Evolutionary conservation across 495 filamentous ascomycete species (phyloP).

Genomic region (Hypoxylon perforatum): DNA sequence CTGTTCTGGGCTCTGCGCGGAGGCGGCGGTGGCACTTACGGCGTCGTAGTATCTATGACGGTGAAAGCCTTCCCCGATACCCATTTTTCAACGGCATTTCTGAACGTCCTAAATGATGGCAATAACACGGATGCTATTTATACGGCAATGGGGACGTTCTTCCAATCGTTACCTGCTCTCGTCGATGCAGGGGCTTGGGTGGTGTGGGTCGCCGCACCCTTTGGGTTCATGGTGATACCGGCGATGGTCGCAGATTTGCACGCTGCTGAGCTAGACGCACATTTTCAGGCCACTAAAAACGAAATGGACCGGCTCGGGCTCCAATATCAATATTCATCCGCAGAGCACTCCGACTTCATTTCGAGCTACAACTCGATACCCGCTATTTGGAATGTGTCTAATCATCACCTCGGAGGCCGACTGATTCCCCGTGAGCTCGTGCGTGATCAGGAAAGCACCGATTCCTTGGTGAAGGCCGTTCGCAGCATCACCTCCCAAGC

Average conservation of each 20-base stretch:
- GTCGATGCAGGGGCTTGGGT: constrained; percentile 21
- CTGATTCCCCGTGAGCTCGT: constrained; percentile 28
- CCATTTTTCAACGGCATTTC: neutral
- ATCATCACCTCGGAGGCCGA: constrained; percentile 22
- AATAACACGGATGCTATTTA: constrained; percentile 6
- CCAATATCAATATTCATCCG: constrained; percentile 18
- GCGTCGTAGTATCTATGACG: constrained; percentile 57
- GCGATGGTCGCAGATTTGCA: constrained; percentile 17
- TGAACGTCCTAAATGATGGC: neutral
- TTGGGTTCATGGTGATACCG: constrained; percentile 21
- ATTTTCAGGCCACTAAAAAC: constrained; percentile 7
- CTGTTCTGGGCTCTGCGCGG: constrained; percentile 69
- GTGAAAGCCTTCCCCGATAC: constrained; percentile 47
- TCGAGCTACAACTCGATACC: constrained; percentile 4
- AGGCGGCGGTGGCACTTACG: constrained; percentile 64
- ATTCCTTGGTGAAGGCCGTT: constrained; percentile 20
- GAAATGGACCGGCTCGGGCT: constrained; percentile 22
- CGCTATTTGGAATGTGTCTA: constrained; percentile 30
- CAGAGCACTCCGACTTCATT: constrained; percentile 17
- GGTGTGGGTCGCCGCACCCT: constrained; percentile 19
- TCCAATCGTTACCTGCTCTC: constrained; percentile 9
- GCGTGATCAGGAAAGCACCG: constrained; percentile 12
- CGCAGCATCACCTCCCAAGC: constrained; percentile 19
- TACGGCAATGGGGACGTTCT: constrained; percentile 12
- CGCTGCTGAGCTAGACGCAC: constrained; percentile 1